Conservation (phyloP, 2,329 filamentous ascomycete species). For the Diaporthe sp. region DNA sequence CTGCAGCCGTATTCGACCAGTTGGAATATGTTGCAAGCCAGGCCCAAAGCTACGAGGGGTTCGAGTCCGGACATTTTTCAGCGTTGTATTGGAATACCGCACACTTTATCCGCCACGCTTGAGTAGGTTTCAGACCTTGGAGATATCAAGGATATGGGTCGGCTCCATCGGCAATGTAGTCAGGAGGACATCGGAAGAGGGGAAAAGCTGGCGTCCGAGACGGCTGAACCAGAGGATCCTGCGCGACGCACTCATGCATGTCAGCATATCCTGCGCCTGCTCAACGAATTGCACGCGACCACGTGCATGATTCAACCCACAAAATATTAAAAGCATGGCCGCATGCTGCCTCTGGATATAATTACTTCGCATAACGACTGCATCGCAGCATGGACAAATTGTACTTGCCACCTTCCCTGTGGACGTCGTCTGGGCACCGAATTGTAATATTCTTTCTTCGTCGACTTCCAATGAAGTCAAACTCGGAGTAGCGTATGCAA, state of each 20-base stretch:
- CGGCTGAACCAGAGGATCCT: not conserved
- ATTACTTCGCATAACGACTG: not conserved
- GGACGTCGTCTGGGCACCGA: not conserved
- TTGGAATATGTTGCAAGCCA: slow-evolving; percentile 18
- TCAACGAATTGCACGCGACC: not conserved
- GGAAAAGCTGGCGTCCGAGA: not conserved
- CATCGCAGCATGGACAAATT: not conserved
- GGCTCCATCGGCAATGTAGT: not conserved
- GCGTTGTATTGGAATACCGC: too few species aligned
- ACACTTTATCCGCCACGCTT: too few species aligned
- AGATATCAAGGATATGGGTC: not conserved
- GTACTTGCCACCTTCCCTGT: not conserved
- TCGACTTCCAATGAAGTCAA: not conserved
- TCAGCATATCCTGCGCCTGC: not conserved
- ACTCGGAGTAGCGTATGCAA: not conserved
- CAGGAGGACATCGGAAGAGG: not conserved
- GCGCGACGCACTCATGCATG: not conserved
- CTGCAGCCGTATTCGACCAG: not conserved
- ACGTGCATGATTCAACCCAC: not conserved
- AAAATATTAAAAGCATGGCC: not conserved
- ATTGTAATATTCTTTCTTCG: not conserved
- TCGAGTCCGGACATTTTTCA: slow-evolving; percentile 18
- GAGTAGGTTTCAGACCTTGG: not conserved
- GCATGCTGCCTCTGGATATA: not conserved
- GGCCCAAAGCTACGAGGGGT: slow-evolving; percentile 17